Evolutionary conservation across 345 rosid species (phyloP).

Genomic region (Crucihimalaya himalaica): DNA sequence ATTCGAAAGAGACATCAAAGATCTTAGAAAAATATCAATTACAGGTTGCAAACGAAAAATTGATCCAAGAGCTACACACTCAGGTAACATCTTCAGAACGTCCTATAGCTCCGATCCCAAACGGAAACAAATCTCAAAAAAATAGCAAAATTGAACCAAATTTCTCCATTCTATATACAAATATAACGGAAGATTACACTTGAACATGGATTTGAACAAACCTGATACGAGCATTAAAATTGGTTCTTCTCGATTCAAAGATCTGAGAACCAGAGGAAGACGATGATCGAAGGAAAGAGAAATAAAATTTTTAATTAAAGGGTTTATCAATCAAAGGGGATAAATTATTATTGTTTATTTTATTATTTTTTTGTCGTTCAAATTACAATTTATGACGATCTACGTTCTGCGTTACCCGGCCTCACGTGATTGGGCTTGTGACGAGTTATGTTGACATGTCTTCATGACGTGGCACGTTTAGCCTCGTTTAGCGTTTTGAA

Average conservation of each 20-base stretch:
- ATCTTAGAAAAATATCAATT: constrained; percentile 2
- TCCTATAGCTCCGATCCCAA: constrained; percentile 16
- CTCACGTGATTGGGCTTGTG: constrained; percentile 30
- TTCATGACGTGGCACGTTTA: constrained; percentile 25
- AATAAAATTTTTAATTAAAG: constrained; percentile 21
- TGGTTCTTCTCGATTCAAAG: constrained; percentile 29
- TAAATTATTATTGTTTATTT: background rate
- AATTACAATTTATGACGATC: constrained; percentile 23
- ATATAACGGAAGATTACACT: background rate
- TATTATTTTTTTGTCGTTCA: background rate
- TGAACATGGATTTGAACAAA: constrained; percentile 18
- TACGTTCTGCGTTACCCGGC: constrained; percentile 23
- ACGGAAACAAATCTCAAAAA: constrained; percentile 19
- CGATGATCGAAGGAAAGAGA: constrained; percentile 33
- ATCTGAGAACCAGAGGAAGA: constrained; percentile 38
- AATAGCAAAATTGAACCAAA: background rate
- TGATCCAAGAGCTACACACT: background rate
- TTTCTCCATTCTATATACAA: background rate
- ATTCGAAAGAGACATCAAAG: constrained; percentile 7
- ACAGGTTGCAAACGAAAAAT: background rate
- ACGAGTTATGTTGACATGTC: constrained; percentile 32
- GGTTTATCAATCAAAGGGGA: constrained; percentile 36
- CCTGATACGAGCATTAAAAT: constrained; percentile 26
- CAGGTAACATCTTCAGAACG: background rate
- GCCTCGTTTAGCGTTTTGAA: background rate